phyloP scores from a whole-genome alignment of 108 stramenopile species.

The Cyclotella kingstonii region DNA sequence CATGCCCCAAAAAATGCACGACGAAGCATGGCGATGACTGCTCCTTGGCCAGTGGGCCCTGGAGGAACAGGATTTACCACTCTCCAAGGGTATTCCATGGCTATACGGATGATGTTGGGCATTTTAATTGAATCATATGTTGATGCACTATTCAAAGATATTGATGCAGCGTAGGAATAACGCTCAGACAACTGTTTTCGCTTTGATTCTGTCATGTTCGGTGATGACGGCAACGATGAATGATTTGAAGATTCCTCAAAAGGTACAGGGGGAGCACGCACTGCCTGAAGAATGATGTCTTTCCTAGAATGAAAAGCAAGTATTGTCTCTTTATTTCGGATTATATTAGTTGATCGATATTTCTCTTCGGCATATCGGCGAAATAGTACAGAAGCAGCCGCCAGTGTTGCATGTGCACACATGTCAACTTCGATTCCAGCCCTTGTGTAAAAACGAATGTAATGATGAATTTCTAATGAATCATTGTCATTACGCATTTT shows the following conservation, averaged over 20 bases:
- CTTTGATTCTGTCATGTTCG: background rate
- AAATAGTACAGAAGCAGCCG: slow-evolving; percentile 15
- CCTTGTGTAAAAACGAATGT: slow-evolving; percentile 76
- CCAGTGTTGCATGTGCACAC: slow-evolving; percentile 48
- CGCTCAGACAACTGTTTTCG: slow-evolving; percentile 22
- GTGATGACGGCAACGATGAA: background rate
- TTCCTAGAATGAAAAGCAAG: slow-evolving; percentile 11
- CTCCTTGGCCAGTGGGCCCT: slow-evolving; percentile 22
- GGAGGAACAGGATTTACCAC: slow-evolving; percentile 21
- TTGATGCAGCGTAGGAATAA: slow-evolving; percentile 1
- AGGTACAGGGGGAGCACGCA: slow-evolving; percentile 6
- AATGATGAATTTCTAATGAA: slow-evolving; percentile 39
- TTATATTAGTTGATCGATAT: background rate
- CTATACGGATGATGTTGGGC: slow-evolving; percentile 37
- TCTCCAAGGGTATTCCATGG: slow-evolving; percentile 50
- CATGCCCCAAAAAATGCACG: slow-evolving; percentile 46
- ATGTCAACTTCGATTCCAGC: slow-evolving; percentile 81
- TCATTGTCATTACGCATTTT: background rate
- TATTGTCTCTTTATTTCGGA: slow-evolving; percentile 7
- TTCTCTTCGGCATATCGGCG: slow-evolving; percentile 3
- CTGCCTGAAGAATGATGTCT: slow-evolving; percentile 14
- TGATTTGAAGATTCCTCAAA: slow-evolving; percentile 34
- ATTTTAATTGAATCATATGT: slow-evolving; percentile 16
- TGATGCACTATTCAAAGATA: background rate
- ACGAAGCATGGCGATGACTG: slow-evolving; percentile 58